A percentile compares a stretch with the other conserved stretches of the same genome.
These are phyloP conservation scores for Aspergillus sp. DNA, from an alignment of 2,329 filamentous ascomycete species.

Conservation along the genomic window DNA sequence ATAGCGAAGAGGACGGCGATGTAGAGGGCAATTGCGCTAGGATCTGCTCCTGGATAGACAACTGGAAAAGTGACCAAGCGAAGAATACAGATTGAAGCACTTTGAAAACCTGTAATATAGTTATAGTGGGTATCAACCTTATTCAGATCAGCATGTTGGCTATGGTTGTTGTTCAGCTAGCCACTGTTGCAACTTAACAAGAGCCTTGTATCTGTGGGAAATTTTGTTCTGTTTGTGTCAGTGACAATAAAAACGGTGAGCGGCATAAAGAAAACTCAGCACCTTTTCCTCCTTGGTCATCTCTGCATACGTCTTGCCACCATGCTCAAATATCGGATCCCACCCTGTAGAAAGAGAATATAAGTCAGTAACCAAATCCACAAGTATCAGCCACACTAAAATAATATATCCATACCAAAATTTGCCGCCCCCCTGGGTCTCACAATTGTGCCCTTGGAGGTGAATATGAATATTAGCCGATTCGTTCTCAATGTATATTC, in stretches of 20 bases:
- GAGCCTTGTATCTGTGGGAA: constrained; percentile 84
- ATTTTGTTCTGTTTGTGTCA: constrained; percentile 67
- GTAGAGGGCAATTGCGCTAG: constrained; percentile 86
- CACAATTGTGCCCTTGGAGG: constrained; percentile 71
- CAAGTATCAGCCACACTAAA: neutral
- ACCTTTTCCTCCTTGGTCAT: constrained; percentile 94
- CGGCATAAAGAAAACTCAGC: constrained; percentile 18
- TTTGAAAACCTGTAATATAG: neutral
- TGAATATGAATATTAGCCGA: constrained; percentile 1
- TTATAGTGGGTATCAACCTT: neutral
- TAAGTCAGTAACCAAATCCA: neutral
- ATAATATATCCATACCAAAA: constrained; percentile 65
- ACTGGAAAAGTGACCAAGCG: constrained; percentile 67
- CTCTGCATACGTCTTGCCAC: constrained; percentile 90
- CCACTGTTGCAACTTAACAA: constrained; percentile 83
- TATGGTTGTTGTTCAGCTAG: constrained; percentile 51
- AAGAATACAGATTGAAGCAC: constrained; percentile 27
- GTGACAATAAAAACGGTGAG: neutral
- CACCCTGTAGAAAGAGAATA: constrained; percentile 61
- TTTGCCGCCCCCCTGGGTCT: constrained; percentile 72
- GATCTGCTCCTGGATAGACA: constrained; percentile 75
- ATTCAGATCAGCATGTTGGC: neutral
- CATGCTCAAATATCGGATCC: constrained; percentile 94
- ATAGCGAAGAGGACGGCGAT: constrained; percentile 77
- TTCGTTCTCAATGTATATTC: neutral